Evolutionary conservation across 169 alveolate genomes (phyloP), one percentile per base, ranked within the genome.

Genomic region (Plasmodium fragile): DNA sequence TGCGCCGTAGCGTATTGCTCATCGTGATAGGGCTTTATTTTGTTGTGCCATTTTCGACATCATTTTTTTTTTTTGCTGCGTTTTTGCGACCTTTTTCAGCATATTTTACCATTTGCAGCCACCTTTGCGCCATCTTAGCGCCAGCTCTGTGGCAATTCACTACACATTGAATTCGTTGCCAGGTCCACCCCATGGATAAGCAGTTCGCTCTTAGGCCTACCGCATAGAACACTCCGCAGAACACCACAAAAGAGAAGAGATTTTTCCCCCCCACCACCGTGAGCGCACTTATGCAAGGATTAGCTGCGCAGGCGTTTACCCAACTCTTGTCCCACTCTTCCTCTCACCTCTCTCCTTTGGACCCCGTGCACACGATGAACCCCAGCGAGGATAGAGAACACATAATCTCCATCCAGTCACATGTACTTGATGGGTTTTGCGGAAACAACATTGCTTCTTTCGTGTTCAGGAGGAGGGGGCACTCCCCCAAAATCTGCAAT

Each of bases 401-500:
- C 32, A 89, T 89, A 18, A 71, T 89, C 10, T 78, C 94, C 30
- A 79, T 89, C 6, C 94, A 89, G 49, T 89, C 94, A 4, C 94
- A 89, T 78, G 94, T 89, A 0, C 70, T 77, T 69, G 94, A 89
- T 78, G 94, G 94, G n/a, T 89, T 89, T 41, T 89, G 94, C 45
- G 94, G 94, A 59, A 89, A 89, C 45, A 89, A 69, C 70, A 39
- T 89, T 32, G 94, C 91, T 78, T 59, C 82, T 2, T 89, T 89
- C 52, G 94, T 89, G 59, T 79, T 89, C 22, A 53, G 94, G 49
- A 53, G 94, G 34, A 78, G 94, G 81, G 94, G 94, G 53, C 94
- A 89, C 72, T 39, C 49, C 18, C 94, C 94, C 10, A 77, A 79
- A 55, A 77, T 89, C n/a, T 16, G 78, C 41, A 89, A 79, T 55